Evolutionary conservation across 441 rosid genomes (phyloP), one percentile per base, ranked within the genome.

Genomic region (Gossypium trilobum): DNA sequence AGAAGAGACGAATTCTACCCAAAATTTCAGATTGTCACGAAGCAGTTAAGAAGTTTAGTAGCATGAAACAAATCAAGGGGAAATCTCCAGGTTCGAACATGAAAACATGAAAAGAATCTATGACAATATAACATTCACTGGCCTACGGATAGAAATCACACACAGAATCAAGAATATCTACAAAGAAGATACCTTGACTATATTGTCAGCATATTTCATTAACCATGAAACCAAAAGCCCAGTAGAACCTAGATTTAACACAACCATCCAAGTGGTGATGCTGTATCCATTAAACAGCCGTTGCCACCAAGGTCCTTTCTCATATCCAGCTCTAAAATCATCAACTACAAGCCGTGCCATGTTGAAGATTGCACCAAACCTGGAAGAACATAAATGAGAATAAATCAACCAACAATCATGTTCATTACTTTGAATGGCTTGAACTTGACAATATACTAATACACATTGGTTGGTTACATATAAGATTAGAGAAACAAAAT

Each of bases 221-320:
- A 73, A 54, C 76, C 76, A 73, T 3, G 76, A 73, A 22, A 73
- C 76, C 71, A 42, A 14, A 65, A 73, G 57, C 39, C 71, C 71
- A 2, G 76, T 65, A 64, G 71, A 73, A 22, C 76, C 76, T 14
- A 92, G 91, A 81, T 92, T 94, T 70, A 94, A 81, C 79, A 92
- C 91, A 68, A 92, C 99, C 90, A 90, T 48, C 95, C 90, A 90
- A 71, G 97, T 92, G 14, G 87, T 90, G 39, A 86, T 74, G 73
- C 80, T 87, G 77, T 92, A 90, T 56, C 97, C 97, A 78, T 85
- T 82, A 65, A 87, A 83, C 73, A 92, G 85, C 59, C 90, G 89
- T 77, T 89, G 94, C 99, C 97, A 89, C 94, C 92, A 90, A n/a
- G 87, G 85, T 67, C 97, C 99, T 50, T 88, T 88, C 86, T 91